Evolutionary conservation across 208 protist genomes (phyloP).

Genomic region (Acanthamoeba polyphaga): DNA sequence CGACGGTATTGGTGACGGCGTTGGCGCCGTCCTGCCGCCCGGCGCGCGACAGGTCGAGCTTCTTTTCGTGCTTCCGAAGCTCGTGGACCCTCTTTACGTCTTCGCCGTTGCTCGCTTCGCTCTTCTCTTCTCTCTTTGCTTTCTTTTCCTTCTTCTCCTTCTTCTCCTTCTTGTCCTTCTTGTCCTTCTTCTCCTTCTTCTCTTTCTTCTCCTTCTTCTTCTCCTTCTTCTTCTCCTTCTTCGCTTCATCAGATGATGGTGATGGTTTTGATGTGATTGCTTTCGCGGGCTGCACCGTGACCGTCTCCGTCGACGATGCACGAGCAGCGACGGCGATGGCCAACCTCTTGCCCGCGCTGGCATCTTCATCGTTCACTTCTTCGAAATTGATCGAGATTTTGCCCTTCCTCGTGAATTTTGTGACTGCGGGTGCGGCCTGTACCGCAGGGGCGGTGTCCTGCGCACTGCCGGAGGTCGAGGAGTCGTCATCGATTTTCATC

Average conservation of each 20-base stretch:
- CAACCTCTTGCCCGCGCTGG: not conserved
- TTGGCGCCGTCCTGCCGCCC: not conserved
- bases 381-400: conserved; percentile 57
- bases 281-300: not conserved
- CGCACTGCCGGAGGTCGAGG: not conserved
- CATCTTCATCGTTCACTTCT: conserved; percentile 30
- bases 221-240: not conserved
- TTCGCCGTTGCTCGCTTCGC: not conserved
- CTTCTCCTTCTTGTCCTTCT: not conserved
- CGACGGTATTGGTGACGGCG: conserved; percentile 29
- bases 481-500: not conserved
- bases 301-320: not conserved
- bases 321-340: not conserved
- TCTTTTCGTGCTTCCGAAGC: conserved; percentile 57
- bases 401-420: not conserved
- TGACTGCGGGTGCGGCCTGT: not conserved
- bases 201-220: not conserved
- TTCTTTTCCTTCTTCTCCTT: not conserved
- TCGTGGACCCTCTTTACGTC: not conserved
- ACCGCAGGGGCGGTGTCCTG: not conserved
- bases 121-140: not conserved
- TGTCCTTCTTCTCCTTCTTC: not conserved
- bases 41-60: conserved; percentile 55
- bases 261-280: not conserved
- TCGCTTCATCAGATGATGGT: not conserved